Evolutionary conservation across 2,329 filamentous ascomycete genomes (phyloP), one percentile per base, ranked within the genome.

Genomic region (Botrytis pseudocinerea): DNA sequence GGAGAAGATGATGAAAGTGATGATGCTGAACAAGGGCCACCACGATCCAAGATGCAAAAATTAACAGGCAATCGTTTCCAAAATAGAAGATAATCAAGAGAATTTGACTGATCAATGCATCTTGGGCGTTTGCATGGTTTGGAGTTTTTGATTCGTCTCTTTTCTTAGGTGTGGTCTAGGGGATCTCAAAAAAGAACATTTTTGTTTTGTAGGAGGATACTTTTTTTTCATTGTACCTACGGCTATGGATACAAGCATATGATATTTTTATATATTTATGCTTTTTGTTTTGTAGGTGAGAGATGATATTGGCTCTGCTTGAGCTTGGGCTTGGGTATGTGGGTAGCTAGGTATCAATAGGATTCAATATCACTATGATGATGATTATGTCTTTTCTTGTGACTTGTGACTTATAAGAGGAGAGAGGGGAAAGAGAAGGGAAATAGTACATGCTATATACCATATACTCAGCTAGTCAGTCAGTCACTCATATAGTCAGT

Each of bases 1-100:
- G 83, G 80, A 40, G 83, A 82, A 28, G 79, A 80, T 3, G 84
- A 83, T 8, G 83, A 82, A 64, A 85, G 83, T 75, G 84, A 85
- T 70, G 83, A 84, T 73, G 81, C 66, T 25, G 66, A 74, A 62
- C 76, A 74, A 42, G 76, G 74, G 20, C 74, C 75, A 2, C 79
- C 78, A 32, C 77, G 78, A n/a, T 70, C 77, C 10, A 81, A 81
- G 73, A 73, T 80, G 70, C 73, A 77, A 51, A 76, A 76, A 69
- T 76, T 77, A 35, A 74, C 75, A 64, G 76, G 74, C 6, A 44
- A 63, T 48, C 44, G 48, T 2, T 71, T 59, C 22, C 62, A 63
- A 60, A 70, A 63, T 44, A 59, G 62, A 79, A 78, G 73, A 78
- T 75, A 69, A 66, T 54, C 40, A 68, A 68, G 48, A 54, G 46